phyloP scores from a whole-genome alignment of 768 basidiomycete genomes.

The Suillus weaverae region DNA sequence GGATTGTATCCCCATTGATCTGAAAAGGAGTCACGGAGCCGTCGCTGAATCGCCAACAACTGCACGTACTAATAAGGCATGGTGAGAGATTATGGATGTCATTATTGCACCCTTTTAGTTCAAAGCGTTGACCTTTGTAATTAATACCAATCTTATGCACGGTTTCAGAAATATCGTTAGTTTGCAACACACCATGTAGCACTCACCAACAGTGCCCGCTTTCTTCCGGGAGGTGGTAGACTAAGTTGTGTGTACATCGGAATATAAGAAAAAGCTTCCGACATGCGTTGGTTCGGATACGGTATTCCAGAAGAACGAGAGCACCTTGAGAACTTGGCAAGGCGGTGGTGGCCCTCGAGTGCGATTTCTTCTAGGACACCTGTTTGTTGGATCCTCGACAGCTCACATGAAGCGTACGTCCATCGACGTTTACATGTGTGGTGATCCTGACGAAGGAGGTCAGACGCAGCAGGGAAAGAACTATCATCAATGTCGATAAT shows the following conservation, averaged over 20 bases:
- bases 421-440: background rate
- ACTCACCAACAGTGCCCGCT: background rate
- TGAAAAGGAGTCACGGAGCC: background rate
- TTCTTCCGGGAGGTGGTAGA: background rate
- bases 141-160: slow-evolving; percentile 1
- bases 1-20: background rate
- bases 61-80: background rate
- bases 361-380: background rate
- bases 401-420: background rate
- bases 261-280: background rate
- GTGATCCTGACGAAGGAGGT: background rate
- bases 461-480: no score
- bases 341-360: background rate
- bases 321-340: background rate
- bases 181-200: background rate
- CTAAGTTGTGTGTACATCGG: background rate
- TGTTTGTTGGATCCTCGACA: background rate
- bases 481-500: background rate
- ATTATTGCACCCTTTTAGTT: background rate
- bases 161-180: background rate
- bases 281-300: background rate
- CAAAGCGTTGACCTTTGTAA: background rate
- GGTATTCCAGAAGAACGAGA: background rate
- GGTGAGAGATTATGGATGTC: background rate
- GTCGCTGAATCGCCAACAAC: background rate